These are phyloP conservation scores for Apophysomyces ossiformis DNA, from an alignment of 371 early-diverging fungal genomes.

Conservation along the genomic window DNA sequence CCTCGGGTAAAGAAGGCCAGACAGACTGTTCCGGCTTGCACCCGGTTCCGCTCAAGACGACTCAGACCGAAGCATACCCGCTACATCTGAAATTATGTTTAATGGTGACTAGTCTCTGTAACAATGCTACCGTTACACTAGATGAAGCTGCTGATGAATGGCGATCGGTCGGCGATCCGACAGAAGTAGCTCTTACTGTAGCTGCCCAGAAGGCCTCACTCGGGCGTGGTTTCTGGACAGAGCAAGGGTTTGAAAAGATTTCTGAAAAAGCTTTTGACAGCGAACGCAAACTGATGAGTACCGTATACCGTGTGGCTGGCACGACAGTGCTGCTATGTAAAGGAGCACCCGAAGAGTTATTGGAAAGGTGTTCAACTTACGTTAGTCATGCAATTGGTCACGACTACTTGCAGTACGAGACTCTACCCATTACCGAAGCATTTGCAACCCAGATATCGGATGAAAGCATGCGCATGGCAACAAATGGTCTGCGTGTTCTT, in stretches of 20 bases:
- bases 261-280: conserved; percentile 75
- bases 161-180: conserved; percentile 81
- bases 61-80: conserved; percentile 35
- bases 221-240: conserved; percentile 36
- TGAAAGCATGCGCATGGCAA: conserved; percentile 79
- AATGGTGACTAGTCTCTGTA: conserved; percentile 64
- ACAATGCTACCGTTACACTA: conserved; percentile 66
- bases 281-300: conserved; percentile 92
- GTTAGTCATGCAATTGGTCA: conserved; percentile 21
- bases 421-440: conserved; percentile 59
- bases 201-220: conserved; percentile 62
- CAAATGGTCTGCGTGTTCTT: conserved; percentile 73
- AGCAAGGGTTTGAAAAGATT: conserved; percentile 38
- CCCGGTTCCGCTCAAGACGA: conserved; percentile 38
- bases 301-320: conserved; percentile 53
- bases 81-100: conserved; percentile 36
- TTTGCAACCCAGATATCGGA: conserved; percentile 73
- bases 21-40: conserved; percentile 37
- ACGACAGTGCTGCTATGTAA: conserved; percentile 71
- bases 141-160: conserved; percentile 67
- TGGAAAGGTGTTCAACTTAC: conserved; percentile 69
- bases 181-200: conserved; percentile 73
- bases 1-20: neutral
- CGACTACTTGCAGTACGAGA: neutral
- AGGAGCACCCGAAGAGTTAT: conserved; percentile 90